Conservation (phyloP, 345 rosid species). For the Citrus medica region DNA sequence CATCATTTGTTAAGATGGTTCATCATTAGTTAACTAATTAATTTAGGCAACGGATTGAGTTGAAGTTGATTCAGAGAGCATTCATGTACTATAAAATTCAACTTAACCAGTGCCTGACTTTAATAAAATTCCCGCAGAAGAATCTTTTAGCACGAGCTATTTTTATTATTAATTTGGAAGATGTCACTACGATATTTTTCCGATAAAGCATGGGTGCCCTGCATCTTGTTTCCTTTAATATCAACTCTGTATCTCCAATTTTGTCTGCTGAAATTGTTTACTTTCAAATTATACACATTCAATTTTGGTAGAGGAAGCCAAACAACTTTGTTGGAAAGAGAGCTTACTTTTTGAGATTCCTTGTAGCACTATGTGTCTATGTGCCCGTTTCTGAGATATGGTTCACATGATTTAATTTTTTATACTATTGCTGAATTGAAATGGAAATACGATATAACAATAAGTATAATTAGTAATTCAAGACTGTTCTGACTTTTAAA, state of each 20-base stretch:
- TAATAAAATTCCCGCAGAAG: conserved; percentile 1
- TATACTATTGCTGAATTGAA: not conserved
- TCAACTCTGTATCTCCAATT: conserved; percentile 14
- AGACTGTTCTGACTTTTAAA: not conserved
- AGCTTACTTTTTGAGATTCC: conserved; percentile 26
- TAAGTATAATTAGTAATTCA: not conserved
- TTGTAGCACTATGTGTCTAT: conserved; percentile 16
- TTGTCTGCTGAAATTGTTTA: conserved; percentile 24
- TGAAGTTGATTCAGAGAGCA: conserved; percentile 29
- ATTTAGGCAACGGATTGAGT: not conserved
- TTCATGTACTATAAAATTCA: conserved; percentile 10
- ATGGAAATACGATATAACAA: not conserved
- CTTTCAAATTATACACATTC: not conserved
- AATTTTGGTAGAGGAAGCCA: not conserved
- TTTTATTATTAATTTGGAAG: not conserved
- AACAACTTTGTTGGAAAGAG: conserved; percentile 10
- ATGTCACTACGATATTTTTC: not conserved
- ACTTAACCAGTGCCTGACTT: not conserved
- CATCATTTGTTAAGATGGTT: not conserved
- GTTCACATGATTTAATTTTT: not conserved
- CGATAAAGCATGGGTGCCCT: conserved; percentile 8
- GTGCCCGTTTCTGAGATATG: conserved; percentile 8
- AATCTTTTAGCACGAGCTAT: conserved; percentile 12
- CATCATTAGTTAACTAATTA: not conserved
- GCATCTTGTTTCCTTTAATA: conserved; percentile 20